Evolutionary conservation across 2,329 filamentous ascomycete genomes (phyloP).

Genomic region (Fusarium tjaetaba): DNA sequence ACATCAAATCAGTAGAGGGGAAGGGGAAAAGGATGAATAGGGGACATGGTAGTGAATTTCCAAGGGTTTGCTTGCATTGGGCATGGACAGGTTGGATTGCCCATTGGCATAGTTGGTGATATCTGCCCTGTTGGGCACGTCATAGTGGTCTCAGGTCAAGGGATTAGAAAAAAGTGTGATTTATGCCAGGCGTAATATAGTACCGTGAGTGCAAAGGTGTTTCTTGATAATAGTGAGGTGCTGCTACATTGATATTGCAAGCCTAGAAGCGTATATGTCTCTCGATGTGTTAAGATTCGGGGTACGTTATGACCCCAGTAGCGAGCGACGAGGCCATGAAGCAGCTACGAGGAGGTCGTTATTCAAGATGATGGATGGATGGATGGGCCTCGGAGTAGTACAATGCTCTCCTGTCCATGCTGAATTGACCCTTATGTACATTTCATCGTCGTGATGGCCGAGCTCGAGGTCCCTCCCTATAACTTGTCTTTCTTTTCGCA

Average conservation of each 20-base stretch:
- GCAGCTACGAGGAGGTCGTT: neutral
- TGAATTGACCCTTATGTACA: slow-evolving; percentile 42
- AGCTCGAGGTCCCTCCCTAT: neutral
- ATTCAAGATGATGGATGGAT: neutral
- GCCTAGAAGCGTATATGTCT: neutral
- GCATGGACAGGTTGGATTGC: slow-evolving; percentile 34
- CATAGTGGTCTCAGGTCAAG: neutral
- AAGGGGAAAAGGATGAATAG: neutral
- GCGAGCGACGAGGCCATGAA: neutral
- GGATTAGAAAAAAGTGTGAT: neutral
- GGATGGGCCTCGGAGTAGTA: slow-evolving; percentile 26
- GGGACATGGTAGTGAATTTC: neutral
- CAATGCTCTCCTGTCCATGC: slow-evolving; percentile 36
- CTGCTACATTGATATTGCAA: neutral
- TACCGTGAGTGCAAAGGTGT: neutral
- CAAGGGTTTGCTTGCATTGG: slow-evolving; percentile 29
- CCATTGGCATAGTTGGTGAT: neutral
- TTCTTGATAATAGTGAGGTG: neutral
- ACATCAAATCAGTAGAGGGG: neutral
- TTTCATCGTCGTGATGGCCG: slow-evolving; percentile 26
- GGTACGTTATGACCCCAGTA: neutral
- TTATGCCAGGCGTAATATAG: neutral
- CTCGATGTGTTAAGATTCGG: neutral
- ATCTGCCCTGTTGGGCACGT: slow-evolving; percentile 6
- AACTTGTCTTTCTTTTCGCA: slow-evolving; percentile 8